A percentile compares a stretch with the other conserved stretches of the same genome.
Conservation (phyloP, 2,329 filamentous ascomycete species). For the Tolypocladium nubicola region DNA sequence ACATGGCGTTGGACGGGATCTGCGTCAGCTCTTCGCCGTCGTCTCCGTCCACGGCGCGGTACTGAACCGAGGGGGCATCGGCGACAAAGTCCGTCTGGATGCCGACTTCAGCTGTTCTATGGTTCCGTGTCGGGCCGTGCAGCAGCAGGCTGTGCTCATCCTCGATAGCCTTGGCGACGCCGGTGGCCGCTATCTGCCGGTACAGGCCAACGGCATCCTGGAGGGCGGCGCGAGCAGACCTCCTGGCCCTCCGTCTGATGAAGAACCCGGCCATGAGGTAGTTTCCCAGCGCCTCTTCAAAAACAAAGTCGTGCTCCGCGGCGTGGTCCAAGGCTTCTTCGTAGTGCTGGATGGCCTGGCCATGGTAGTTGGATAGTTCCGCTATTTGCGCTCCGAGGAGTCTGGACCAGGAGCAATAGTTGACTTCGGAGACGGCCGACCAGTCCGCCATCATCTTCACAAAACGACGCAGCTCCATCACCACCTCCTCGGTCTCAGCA, state of each 20-base stretch:
- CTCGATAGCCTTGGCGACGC: slow-evolving; percentile 57
- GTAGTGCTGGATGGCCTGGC: slow-evolving; percentile 50
- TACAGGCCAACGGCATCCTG: slow-evolving; percentile 59
- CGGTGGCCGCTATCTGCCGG: slow-evolving; percentile 56
- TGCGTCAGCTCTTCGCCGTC: slow-evolving; percentile 30
- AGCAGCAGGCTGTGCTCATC: slow-evolving; percentile 58
- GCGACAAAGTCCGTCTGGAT: slow-evolving; percentile 63
- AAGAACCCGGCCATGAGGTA: slow-evolving; percentile 67
- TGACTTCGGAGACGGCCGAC: slow-evolving; percentile 53
- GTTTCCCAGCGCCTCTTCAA: slow-evolving; percentile 65
- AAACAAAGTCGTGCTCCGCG: slow-evolving; percentile 51
- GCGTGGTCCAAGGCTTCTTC: slow-evolving; percentile 65
- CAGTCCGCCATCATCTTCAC: slow-evolving; percentile 54
- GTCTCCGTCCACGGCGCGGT: slow-evolving; percentile 34
- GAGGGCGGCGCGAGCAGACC: slow-evolving; percentile 60
- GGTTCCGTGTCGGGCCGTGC: slow-evolving; percentile 47
- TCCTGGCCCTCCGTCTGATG: slow-evolving; percentile 50
- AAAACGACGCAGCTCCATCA: slow-evolving; percentile 42
- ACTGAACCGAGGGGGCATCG: slow-evolving; percentile 42
- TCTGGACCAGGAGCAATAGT: slow-evolving; percentile 60
- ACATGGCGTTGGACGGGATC: slow-evolving; percentile 31
- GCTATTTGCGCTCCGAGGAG: slow-evolving; percentile 58
- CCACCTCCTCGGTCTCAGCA: slow-evolving; percentile 33
- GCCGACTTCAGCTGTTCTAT: slow-evolving; percentile 49
- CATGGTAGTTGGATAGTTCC: slow-evolving; percentile 49